These are phyloP conservation scores for Epichloe uncinata DNA, from an alignment of 2,329 filamentous ascomycete genomes.

Conservation along the genomic window DNA sequence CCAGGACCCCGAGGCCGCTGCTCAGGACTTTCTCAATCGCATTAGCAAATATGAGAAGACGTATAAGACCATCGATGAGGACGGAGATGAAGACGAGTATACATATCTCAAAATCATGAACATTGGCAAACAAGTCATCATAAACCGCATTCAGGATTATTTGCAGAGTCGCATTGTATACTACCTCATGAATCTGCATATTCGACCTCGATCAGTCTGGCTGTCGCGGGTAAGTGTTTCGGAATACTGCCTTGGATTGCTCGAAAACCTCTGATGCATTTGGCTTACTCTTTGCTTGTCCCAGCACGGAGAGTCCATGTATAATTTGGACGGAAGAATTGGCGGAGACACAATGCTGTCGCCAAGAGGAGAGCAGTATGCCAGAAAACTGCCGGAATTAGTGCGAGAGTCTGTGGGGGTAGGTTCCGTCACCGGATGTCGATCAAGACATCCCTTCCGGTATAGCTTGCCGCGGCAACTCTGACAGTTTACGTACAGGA, in stretches of 20 bases:
- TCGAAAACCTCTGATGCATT: not conserved
- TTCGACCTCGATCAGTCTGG: conserved; percentile 93
- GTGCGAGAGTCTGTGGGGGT: conserved; percentile 79
- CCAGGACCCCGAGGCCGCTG: conserved; percentile 85
- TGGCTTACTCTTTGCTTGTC: not conserved
- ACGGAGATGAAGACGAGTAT: conserved; percentile 64
- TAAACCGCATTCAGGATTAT: conserved; percentile 96
- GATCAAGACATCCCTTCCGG: not conserved
- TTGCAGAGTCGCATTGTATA: conserved; percentile 93
- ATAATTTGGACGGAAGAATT: conserved; percentile 81
- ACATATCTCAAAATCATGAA: conserved; percentile 98
- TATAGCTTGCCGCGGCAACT: not conserved
- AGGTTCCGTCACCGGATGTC: conserved; percentile 21
- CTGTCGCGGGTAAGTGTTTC: conserved; percentile 60
- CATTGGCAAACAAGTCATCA: conserved; percentile 89
- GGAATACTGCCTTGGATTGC: not conserved
- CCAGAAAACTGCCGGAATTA: conserved; percentile 68
- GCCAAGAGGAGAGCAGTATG: conserved; percentile 75
- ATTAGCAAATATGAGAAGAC: conserved; percentile 97
- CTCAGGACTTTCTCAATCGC: conserved; percentile 80
- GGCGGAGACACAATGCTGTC: conserved; percentile 86
- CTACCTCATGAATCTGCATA: conserved; percentile 97
- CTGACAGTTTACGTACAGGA: conserved; percentile 26
- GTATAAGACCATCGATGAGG: conserved; percentile 82
- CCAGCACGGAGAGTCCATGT: conserved; percentile 87